These are phyloP conservation scores for Tetrapyrgos nigripes DNA, from an alignment of 1,284 basidiomycete genomes.

Conservation along the genomic window DNA sequence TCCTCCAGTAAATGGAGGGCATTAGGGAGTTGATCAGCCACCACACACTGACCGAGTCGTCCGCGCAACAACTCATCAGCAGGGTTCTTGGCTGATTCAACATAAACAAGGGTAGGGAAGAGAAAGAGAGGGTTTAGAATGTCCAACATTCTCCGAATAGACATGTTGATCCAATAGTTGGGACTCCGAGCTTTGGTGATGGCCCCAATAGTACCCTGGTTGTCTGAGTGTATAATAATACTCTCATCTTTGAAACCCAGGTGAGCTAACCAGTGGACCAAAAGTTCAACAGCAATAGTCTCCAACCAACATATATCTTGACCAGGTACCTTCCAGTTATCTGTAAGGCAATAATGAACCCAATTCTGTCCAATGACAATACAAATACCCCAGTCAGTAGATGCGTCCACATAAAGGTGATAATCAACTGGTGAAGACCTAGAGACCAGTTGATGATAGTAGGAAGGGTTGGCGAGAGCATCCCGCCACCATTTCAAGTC, in stretches of 20 bases:
- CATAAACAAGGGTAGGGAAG: slow-evolving; percentile 28
- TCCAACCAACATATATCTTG: slow-evolving; percentile 14
- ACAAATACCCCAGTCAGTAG: slow-evolving; percentile 7
- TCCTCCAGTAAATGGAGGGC: slow-evolving; percentile 27
- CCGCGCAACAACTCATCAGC: slow-evolving; percentile 43
- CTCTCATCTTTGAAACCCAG: background rate
- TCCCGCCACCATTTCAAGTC: slow-evolving; percentile 5
- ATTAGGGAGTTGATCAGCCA: slow-evolving; percentile 2
- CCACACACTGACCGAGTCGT: slow-evolving; percentile 12
- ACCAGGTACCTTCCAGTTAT: background rate
- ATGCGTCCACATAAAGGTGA: slow-evolving; percentile 4
- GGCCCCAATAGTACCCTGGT: slow-evolving; percentile 46
- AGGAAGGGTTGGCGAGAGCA: background rate
- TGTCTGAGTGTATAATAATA: slow-evolving; percentile 20
- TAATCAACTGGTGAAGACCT: background rate
- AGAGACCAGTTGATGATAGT: background rate
- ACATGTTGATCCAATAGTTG: slow-evolving; percentile 40
- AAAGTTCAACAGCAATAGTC: slow-evolving; percentile 7
- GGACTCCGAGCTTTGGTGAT: slow-evolving; percentile 36
- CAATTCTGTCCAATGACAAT: background rate
- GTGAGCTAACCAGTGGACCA: background rate
- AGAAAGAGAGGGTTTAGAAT: slow-evolving; percentile 30
- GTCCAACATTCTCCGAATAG: slow-evolving; percentile 31
- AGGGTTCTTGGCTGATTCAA: slow-evolving; percentile 35
- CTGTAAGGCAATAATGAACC: background rate